These are phyloP conservation scores for Anethum foeniculum DNA, from an alignment of 140 eudicot species.

Conservation along the genomic window DNA sequence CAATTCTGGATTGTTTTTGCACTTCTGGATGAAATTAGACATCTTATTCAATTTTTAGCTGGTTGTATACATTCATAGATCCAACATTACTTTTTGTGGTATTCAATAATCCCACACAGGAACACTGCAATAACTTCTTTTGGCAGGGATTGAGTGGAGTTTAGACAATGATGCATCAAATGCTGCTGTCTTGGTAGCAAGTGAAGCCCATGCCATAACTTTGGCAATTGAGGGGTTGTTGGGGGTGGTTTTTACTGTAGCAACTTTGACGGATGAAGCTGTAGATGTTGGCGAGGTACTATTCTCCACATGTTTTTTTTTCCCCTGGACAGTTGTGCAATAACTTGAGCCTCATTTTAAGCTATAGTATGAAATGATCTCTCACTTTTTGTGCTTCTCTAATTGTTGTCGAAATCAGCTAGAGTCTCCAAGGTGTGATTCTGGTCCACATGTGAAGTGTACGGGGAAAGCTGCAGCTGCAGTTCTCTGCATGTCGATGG, in stretches of 20 bases:
- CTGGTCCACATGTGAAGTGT: conserved; percentile 48
- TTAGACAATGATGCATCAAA: conserved; percentile 97
- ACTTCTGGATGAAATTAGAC: not conserved
- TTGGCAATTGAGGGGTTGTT: conserved; percentile 94
- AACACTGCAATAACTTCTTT: not conserved
- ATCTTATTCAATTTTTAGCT: not conserved
- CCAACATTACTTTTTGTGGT: not conserved
- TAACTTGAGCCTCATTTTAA: conserved; percentile 5
- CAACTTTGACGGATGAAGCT: conserved; percentile 97
- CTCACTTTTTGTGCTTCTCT: conserved; percentile 13
- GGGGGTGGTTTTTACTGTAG: conserved; percentile 95
- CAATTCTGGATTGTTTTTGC: not conserved
- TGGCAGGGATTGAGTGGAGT: conserved; percentile 95
- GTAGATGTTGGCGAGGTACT: conserved; percentile 96
- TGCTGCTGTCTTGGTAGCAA: conserved; percentile 95
- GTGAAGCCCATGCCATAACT: conserved; percentile 99
- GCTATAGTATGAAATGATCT: conserved; percentile 14
- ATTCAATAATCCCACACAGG: not conserved
- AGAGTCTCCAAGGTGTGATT: conserved; percentile 86
- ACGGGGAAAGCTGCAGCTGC: conserved; percentile 79
- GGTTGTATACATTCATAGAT: not conserved
- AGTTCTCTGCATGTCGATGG: conserved; percentile 68
- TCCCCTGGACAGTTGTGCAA: not conserved
- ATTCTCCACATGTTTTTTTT: conserved; percentile 4
- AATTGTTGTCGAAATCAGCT: conserved; percentile 42